A percentile compares a stretch with the other conserved stretches of the same genome.
Conservation (phyloP, 257 asterid genomes). For the Avicennia marina region DNA sequence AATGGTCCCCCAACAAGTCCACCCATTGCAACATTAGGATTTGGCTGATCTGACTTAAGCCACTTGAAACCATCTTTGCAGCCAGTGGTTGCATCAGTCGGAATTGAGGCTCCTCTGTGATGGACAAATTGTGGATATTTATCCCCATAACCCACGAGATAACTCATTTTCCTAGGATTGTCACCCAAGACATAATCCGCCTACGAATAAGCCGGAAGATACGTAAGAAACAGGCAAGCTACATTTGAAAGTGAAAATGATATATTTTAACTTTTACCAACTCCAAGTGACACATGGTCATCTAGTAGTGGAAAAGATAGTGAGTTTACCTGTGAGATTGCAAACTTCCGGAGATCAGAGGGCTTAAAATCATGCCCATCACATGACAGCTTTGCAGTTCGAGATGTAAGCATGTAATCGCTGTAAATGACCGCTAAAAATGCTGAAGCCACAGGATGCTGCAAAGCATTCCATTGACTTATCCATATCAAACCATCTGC, state of each 20-base stretch:
- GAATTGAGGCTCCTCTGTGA: conserved; percentile 95
- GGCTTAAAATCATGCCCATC: conserved; percentile 42
- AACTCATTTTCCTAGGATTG: conserved; percentile 79
- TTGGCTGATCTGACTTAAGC: conserved; percentile 56
- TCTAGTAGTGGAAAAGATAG: not conserved
- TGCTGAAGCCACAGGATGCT: conserved; percentile 83
- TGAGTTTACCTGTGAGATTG: conserved; percentile 60
- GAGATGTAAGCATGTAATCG: conserved; percentile 75
- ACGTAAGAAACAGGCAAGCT: not conserved
- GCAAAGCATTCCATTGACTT: conserved; percentile 80
- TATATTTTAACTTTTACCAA: no score
- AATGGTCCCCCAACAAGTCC: conserved; percentile 94
- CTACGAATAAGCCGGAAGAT: conserved; percentile 26
- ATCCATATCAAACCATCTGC: conserved; percentile 88
- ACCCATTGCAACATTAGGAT: conserved; percentile 76
- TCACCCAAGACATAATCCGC: conserved; percentile 71
- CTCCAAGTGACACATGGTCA: no score
- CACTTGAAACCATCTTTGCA: conserved; percentile 88
- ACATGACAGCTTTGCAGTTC: conserved; percentile 52
- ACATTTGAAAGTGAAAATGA: not conserved
- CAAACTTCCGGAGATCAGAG: conserved; percentile 59
- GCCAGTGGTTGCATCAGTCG: conserved; percentile 37
- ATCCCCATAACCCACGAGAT: conserved; percentile 75
- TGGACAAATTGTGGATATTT: conserved; percentile 73
- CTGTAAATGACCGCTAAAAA: conserved; percentile 72